Percentiles rank a stretch among this genome's conserved stretches.
Evolutionary conservation across 257 asterid genomes (phyloP).

Genomic region (Solanum piurae): DNA sequence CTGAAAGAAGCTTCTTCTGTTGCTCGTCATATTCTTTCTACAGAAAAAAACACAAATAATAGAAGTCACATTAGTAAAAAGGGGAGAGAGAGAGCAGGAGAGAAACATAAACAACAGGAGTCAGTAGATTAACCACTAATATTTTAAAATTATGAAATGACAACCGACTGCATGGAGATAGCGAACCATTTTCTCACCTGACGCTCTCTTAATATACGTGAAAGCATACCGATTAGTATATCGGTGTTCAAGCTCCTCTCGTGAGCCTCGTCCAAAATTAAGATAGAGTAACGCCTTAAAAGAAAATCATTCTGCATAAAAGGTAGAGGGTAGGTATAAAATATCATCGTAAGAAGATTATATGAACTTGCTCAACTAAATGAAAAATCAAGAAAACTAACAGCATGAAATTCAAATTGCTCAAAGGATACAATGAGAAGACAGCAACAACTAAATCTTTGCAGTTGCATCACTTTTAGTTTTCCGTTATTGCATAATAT

Average conservation of each 20-base stretch:
- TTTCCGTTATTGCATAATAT: neutral
- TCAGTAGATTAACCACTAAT: neutral
- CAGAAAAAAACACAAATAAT: neutral
- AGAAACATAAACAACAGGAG: neutral
- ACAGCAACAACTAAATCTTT: neutral
- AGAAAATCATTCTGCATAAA: slow-evolving; percentile 66
- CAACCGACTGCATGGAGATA: neutral
- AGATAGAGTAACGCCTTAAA: slow-evolving; percentile 68
- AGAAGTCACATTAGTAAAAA: neutral
- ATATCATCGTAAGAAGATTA: neutral
- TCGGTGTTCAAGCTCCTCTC: slow-evolving; percentile 98
- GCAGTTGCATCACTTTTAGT: neutral
- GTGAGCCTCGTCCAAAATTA: slow-evolving; percentile 95
- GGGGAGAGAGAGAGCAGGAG: neutral
- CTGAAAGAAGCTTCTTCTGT: slow-evolving; percentile 45
- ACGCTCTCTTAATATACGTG: slow-evolving; percentile 77
- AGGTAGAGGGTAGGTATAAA: neutral
- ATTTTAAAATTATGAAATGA: neutral
- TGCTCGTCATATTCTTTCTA: slow-evolving; percentile 69
- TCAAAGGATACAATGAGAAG: neutral
- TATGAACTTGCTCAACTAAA: neutral
- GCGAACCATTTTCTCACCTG: slow-evolving; percentile 36
- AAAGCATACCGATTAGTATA: slow-evolving; percentile 98
- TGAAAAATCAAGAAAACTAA: neutral
- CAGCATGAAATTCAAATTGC: neutral